These are phyloP conservation scores for Alternaria brassicicola DNA, from an alignment of 2,329 filamentous ascomycete genomes.

Conservation along the genomic window DNA sequence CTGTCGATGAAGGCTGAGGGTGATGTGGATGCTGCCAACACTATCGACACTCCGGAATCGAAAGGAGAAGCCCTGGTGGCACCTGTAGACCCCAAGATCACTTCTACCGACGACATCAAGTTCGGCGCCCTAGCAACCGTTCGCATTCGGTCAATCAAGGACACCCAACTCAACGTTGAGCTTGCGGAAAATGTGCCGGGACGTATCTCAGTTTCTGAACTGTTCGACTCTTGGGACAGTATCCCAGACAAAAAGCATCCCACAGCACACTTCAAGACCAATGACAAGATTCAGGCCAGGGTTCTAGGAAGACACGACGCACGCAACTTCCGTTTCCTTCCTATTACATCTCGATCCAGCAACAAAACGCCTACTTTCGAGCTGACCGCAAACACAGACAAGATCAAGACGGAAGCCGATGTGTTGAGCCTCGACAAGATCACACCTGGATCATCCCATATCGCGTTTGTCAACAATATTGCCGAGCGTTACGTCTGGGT, in stretches of 20 bases:
- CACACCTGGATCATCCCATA: conserved; percentile 70
- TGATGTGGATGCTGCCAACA: conserved; percentile 46
- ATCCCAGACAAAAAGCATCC: conserved; percentile 83
- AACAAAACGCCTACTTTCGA: conserved; percentile 79
- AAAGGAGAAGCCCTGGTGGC: conserved; percentile 57
- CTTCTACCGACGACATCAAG: conserved; percentile 71
- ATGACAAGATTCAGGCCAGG: conserved; percentile 74
- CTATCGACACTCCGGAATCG: conserved; percentile 27
- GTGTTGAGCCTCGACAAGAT: conserved; percentile 75
- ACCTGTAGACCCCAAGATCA: conserved; percentile 68
- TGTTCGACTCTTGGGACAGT: conserved; percentile 87
- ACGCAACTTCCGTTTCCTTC: conserved; percentile 86
- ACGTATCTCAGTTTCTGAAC: conserved; percentile 89
- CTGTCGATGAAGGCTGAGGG: conserved; percentile 64
- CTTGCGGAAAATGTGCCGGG: conserved; percentile 87
- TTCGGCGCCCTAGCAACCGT: conserved; percentile 78
- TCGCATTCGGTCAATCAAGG: conserved; percentile 81
- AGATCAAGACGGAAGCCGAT: conserved; percentile 61
- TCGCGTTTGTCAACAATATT: conserved; percentile 92
- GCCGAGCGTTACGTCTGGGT: conserved; percentile 83
- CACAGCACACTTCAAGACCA: conserved; percentile 73
- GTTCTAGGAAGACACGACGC: conserved; percentile 89
- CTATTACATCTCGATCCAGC: conserved; percentile 82
- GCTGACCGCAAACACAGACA: conserved; percentile 76
- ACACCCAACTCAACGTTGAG: conserved; percentile 89